A percentile compares a stretch with the other conserved stretches of the same genome.
These are phyloP conservation scores for Grosmannia clavigera DNA, from an alignment of 2,329 filamentous ascomycete species.

Conservation along the genomic window DNA sequence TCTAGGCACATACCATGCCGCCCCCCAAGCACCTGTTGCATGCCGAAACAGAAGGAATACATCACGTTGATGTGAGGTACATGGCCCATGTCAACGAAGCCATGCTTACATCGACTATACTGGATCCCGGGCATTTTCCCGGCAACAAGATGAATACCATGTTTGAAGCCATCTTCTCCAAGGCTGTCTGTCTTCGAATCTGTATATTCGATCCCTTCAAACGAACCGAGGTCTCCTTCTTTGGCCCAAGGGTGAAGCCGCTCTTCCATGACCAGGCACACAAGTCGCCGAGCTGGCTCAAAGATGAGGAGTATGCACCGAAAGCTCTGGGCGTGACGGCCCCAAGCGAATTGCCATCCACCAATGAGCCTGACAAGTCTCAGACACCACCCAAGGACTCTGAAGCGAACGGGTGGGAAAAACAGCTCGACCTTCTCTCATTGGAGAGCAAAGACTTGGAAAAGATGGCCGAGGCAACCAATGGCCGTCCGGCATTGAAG, in stretches of 20 bases:
- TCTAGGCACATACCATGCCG: background rate
- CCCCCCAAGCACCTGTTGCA: constrained; percentile 14
- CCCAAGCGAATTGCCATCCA: background rate
- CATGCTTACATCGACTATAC: constrained; percentile 17
- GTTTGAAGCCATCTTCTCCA: constrained; percentile 13
- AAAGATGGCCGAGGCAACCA: background rate
- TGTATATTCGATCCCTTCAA: constrained; percentile 12
- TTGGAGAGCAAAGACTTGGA: background rate
- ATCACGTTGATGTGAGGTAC: constrained; percentile 16
- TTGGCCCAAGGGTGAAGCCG: constrained; percentile 12
- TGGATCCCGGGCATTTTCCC: constrained; percentile 14
- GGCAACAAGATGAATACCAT: background rate
- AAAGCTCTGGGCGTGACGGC: background rate
- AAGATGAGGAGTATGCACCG: constrained; percentile 4
- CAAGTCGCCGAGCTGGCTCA: constrained; percentile 8
- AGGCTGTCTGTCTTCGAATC: constrained; percentile 16
- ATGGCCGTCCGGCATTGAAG: background rate
- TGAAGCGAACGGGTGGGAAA: background rate
- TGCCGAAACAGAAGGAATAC: constrained; percentile 13
- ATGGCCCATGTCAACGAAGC: constrained; percentile 17
- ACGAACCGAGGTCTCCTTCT: constrained; percentile 10
- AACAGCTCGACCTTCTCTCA: background rate
- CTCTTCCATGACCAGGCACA: constrained; percentile 10
- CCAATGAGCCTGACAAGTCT: no score
- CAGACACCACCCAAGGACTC: background rate